phyloP scores from a whole-genome alignment of 257 asterid species.

The Paulownia fortunei region DNA sequence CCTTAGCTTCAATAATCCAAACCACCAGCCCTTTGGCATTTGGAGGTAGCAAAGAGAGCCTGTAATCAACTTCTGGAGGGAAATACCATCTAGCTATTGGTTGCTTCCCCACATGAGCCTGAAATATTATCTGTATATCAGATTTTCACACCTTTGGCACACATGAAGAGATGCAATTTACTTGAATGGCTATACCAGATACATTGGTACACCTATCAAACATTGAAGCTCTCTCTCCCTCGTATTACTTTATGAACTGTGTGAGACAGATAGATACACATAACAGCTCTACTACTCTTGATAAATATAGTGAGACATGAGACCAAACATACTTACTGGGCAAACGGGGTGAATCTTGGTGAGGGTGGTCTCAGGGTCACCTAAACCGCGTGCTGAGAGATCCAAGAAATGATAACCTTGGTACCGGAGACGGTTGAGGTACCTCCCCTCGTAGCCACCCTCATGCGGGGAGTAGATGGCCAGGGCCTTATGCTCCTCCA shows the following conservation, averaged over 20 bases:
- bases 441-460: conserved; percentile 91
- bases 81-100: conserved; percentile 94
- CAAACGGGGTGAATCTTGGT: conserved; percentile 89
- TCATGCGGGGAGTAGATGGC: conserved; percentile 92
- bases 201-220: too few relatives aligned
- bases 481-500: conserved; percentile 84
- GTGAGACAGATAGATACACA: too few relatives aligned
- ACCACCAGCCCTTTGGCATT: conserved; percentile 76
- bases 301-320: neutral
- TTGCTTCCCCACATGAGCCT: conserved; percentile 91
- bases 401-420: conserved; percentile 85
- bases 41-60: conserved; percentile 87
- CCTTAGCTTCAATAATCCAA: conserved; percentile 91
- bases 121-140: conserved; percentile 6
- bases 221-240: too few relatives aligned
- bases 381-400: conserved; percentile 83
- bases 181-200: too few relatives aligned
- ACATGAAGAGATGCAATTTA: neutral
- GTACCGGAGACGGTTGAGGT: conserved; percentile 64
- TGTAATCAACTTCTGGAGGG: conserved; percentile 90
- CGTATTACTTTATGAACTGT: too few relatives aligned
- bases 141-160: conserved; percentile 1
- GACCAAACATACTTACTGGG: conserved; percentile 53
- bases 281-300: too few relatives aligned
- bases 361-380: conserved; percentile 91